Evolutionary conservation across 73 alveolate species (phyloP), one percentile per base, ranked within the genome.

Genomic region (Paramecium octaurelia): DNA sequence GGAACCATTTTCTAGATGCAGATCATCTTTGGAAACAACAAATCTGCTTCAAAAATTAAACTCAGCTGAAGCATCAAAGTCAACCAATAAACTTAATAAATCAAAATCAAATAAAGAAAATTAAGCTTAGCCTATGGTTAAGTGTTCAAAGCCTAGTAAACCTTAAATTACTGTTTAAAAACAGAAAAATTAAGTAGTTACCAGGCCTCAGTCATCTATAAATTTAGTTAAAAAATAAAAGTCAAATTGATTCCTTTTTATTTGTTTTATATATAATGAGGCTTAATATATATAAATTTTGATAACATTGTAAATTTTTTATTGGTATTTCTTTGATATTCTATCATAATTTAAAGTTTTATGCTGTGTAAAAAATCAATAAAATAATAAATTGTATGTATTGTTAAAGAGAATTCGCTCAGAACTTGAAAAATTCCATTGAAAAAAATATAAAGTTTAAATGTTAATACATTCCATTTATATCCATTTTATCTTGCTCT

Each of bases 1-100:
- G 29, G 91, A 80, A 46, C 75, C 70, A 7, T 31, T 80, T 20
- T 80, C 91, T 2, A 40, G 91, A 46, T 80, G 91, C 9, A 80
- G 91, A 23, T 46, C 91, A 46, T 43, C 71, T 1, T 11, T 80
- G 8, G 91, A 80, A 31, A 31, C 91, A 18, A 46, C 75, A 10
- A 80, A 80, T 27, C 48, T 80, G 3, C 27, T 80, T 3, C 18
- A 40, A 1, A 80, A 80, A 43, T 80, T 80, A 18, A 80, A 80
- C 23, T 48, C 46, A 3, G 91, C 23, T 4, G 91, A 80, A 9
- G 50, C 46, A 6, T 10, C 84, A 12, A 64, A 64, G 48, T 3
- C 50, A 14, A 31, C 46, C 0, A 64, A 27, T 54, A 64, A 27
- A 34, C 46, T 31, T 11, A 64, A 34, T 27, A 64, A 64, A 34